phyloP scores from a whole-genome alignment of 306 rosid genomes.

The Glycine latifolia region DNA sequence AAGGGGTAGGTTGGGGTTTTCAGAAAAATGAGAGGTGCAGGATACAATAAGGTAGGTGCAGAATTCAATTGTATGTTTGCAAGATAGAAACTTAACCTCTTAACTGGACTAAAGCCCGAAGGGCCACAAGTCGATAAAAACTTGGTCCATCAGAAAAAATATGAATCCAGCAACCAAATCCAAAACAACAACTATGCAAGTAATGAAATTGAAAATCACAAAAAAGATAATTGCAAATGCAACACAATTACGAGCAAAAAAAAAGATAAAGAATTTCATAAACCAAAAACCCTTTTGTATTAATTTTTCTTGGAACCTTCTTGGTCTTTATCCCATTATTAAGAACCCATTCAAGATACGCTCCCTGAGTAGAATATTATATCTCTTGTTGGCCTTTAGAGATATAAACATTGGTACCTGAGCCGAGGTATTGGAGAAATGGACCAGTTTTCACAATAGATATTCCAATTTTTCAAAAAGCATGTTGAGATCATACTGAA shows the following conservation, averaged over 20 bases:
- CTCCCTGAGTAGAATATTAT: neutral
- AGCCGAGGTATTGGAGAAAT: no score
- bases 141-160: no score
- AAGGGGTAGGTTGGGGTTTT: no score
- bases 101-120: neutral
- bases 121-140: neutral
- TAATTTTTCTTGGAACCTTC: neutral
- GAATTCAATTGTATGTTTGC: no score
- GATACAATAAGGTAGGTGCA: no score
- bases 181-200: neutral
- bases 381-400: neutral
- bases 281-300: neutral
- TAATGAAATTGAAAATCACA: neutral
- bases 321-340: conserved; percentile 1
- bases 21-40: no score
- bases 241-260: neutral
- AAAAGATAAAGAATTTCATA: neutral
- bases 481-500: neutral
- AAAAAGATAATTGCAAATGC: neutral
- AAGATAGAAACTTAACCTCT: neutral
- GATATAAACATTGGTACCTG: neutral
- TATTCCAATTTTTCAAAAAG: conserved; percentile 13
- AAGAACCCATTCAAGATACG: neutral
- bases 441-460: conserved; percentile 8
- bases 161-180: neutral